These are phyloP conservation scores for Rutstroemia sydowiana DNA, from an alignment of 2,329 filamentous ascomycete species.

Conservation along the genomic window DNA sequence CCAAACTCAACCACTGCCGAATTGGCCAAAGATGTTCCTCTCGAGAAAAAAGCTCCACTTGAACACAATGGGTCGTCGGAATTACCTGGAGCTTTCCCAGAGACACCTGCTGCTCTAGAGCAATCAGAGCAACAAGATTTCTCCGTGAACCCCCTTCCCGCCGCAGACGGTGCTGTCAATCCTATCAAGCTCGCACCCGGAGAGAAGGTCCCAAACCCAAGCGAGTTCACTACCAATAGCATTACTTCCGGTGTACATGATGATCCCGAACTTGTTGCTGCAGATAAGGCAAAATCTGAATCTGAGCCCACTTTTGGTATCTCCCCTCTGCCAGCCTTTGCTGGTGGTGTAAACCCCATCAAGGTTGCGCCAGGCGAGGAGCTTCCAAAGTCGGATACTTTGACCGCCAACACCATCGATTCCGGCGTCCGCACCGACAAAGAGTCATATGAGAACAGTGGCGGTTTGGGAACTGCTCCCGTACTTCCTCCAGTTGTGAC, in stretches of 20 bases:
- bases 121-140: constrained; percentile 34
- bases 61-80: constrained; percentile 34
- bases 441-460: constrained; percentile 78
- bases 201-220: constrained; percentile 67
- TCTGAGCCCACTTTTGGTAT: constrained; percentile 45
- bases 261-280: constrained; percentile 72
- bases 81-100: constrained; percentile 63
- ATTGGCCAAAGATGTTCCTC: constrained; percentile 59
- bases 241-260: constrained; percentile 66
- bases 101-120: constrained; percentile 52
- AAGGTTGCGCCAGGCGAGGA: constrained; percentile 71
- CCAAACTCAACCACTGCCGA: constrained; percentile 65
- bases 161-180: constrained; percentile 61
- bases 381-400: constrained; percentile 58
- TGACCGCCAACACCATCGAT: constrained; percentile 62
- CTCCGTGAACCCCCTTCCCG: constrained; percentile 55
- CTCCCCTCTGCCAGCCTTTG: constrained; percentile 55
- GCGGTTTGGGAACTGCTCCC: constrained; percentile 40
- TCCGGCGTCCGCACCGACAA: constrained; percentile 70
- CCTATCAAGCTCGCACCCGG: constrained; percentile 74
- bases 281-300: constrained; percentile 27
- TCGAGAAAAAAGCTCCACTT: constrained; percentile 38
- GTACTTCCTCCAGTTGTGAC: constrained; percentile 33
- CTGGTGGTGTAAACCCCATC: constrained; percentile 70
- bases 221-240: constrained; percentile 58